A percentile compares a stretch with the other conserved stretches of the same genome.
Evolutionary conservation across 1,139 yeast species (phyloP).

Genomic region (Geotrichum klebahnii): DNA sequence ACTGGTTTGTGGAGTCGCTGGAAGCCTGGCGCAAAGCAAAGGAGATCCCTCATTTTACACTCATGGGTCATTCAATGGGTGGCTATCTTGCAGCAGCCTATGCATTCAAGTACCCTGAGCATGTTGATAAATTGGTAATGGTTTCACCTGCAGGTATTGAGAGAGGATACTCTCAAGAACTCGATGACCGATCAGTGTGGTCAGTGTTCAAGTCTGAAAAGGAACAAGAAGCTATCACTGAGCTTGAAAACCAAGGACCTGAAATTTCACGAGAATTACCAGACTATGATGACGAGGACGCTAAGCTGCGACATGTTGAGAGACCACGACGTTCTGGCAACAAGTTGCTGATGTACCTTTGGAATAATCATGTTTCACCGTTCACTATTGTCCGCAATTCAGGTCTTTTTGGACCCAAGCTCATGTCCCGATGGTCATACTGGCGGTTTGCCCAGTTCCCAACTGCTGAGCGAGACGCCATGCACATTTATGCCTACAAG

Average conservation of each 20-base stretch:
- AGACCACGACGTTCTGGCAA: background rate
- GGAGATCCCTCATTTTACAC: conserved; percentile 48
- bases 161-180: conserved; percentile 31
- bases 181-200: conserved; percentile 25
- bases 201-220: conserved; percentile 23
- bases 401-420: conserved; percentile 32
- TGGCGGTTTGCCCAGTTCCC: conserved; percentile 31
- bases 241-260: conserved; percentile 1
- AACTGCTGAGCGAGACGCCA: conserved; percentile 23
- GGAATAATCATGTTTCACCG: conserved; percentile 34
- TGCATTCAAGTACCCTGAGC: conserved; percentile 63
- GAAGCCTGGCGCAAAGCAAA: conserved; percentile 67
- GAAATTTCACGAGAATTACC: conserved; percentile 2
- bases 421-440: conserved; percentile 32
- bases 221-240: background rate
- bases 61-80: conserved; percentile 87
- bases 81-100: conserved; percentile 78
- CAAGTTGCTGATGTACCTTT: conserved; percentile 25
- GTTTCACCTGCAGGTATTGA: conserved; percentile 80
- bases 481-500: conserved; percentile 58
- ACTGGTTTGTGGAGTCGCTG: conserved; percentile 68
- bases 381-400: conserved; percentile 29
- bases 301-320: background rate
- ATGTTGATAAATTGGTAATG: conserved; percentile 56
- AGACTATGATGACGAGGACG: background rate